phyloP scores from a whole-genome alignment of 1,139 yeast genomes.

The Spathaspora sp. region DNA sequence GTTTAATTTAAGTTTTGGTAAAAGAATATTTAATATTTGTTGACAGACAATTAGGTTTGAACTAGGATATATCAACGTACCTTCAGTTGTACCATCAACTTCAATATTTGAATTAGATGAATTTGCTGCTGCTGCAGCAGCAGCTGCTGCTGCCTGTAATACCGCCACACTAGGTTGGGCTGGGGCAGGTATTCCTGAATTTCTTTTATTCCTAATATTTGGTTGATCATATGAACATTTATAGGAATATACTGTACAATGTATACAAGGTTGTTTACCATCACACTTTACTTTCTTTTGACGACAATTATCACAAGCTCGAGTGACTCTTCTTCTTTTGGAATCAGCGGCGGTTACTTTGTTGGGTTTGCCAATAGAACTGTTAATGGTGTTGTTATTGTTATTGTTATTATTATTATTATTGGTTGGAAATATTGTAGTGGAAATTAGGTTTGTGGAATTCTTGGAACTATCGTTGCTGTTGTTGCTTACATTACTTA shows the following conservation, averaged over 20 bases:
- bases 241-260: conserved; percentile 85
- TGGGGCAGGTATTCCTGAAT: conserved; percentile 34
- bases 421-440: neutral
- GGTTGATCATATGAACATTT: conserved; percentile 73
- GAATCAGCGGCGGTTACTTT: conserved; percentile 16
- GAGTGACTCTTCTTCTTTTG: conserved; percentile 75
- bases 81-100: conserved; percentile 2
- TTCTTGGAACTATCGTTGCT: neutral
- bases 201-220: conserved; percentile 54
- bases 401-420: neutral
- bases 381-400: neutral
- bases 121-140: conserved; percentile 12
- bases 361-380: neutral
- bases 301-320: conserved; percentile 83
- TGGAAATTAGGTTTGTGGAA: neutral
- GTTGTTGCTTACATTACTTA: neutral
- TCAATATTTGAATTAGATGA: neutral
- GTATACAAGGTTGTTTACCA: conserved; percentile 84
- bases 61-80: conserved; percentile 8
- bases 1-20: conserved; percentile 50
- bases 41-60: conserved; percentile 25
- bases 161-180: conserved; percentile 19
- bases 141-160: conserved; percentile 15
- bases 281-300: conserved; percentile 85
- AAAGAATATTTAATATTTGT: conserved; percentile 36